These are phyloP conservation scores for Skeletonema costatum DNA, from an alignment of 108 stramenopile species.

Conservation along the genomic window DNA sequence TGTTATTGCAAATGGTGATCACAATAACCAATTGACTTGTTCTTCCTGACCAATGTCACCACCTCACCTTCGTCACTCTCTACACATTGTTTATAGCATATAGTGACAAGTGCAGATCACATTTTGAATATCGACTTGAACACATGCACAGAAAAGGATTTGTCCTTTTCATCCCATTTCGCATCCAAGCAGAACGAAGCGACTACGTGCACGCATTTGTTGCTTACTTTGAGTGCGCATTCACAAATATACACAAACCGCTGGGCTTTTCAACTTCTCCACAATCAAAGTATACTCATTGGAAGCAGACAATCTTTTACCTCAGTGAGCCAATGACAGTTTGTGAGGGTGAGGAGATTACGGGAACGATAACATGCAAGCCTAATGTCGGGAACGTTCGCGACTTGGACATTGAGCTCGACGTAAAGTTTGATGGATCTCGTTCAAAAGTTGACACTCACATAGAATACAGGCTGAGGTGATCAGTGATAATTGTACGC, in stretches of 20 bases:
- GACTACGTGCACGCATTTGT: constrained; percentile 93
- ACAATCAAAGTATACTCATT: constrained; percentile 94
- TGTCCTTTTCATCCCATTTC: constrained; percentile 81
- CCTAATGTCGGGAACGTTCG: constrained; percentile 75
- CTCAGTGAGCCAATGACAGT: constrained; percentile 60
- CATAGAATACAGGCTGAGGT: constrained; percentile 74
- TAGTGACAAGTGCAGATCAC: constrained; percentile 80
- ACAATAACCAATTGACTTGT: background rate
- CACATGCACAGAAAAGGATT: constrained; percentile 90
- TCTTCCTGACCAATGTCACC: background rate
- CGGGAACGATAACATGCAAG: constrained; percentile 63
- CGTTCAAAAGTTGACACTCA: constrained; percentile 53
- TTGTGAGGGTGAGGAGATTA: constrained; percentile 67
- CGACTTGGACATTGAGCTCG: constrained; percentile 77
- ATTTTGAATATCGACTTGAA: constrained; percentile 91
- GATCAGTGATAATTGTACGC: background rate
- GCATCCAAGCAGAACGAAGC: constrained; percentile 71
- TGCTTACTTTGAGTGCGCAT: constrained; percentile 95
- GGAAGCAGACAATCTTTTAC: constrained; percentile 96
- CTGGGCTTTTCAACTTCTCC: constrained; percentile 95
- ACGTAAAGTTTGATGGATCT: constrained; percentile 57
- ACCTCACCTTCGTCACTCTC: no score
- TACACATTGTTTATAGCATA: background rate
- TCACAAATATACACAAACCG: constrained; percentile 93
- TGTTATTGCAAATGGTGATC: no score